Evolutionary conservation across 2,329 filamentous ascomycete species (phyloP), one percentile per base, ranked within the genome.

Genomic region (Aspergillus phoenicis): DNA sequence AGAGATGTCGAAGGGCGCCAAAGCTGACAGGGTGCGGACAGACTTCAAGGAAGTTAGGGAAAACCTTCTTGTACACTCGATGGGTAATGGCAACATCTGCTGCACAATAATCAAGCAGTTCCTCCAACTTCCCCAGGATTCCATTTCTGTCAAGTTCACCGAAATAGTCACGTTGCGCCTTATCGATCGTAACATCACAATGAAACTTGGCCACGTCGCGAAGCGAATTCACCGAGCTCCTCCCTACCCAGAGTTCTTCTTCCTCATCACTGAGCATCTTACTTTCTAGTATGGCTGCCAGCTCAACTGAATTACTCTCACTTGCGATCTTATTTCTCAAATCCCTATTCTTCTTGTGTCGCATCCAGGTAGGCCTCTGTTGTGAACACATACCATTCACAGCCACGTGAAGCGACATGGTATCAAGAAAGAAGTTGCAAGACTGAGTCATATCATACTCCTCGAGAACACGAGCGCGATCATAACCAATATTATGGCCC

Each of bases 331-430:
- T 90, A 63, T 97, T 93, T 53, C 91, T 84, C 49, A 94, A 71
- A 71, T 98, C 94, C 60, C 89, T 85, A 66, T 89, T 92, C 79
- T 99, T 99, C 73, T 92, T 91, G 76, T 97, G 91, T 75, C 91
- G 96, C 89, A 97, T 93, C 95, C 95, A 99, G 0, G 91, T 97
- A 8, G 96, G 95, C 53, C 95, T 86, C 76, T 99, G 95, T 66
- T 91, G 89, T 22, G 95, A 98, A 77, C 95, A 99, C 95, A 99
- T 99, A 64, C 95, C 95, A 73, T 99, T 99, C 24, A 97, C 94
- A 2, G 96, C 96, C 7, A 97, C 94, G 74, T 99, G 95, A 20
- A 99, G 81, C 1, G 94, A 98, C 95, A 99, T 99, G 30, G 95
- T 99, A 74, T 99, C 95, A 55, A 99, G 78, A 73, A 97, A 99